phyloP scores from a whole-genome alignment of 2,329 filamentous ascomycete genomes.

The Verticillium longisporum region DNA sequence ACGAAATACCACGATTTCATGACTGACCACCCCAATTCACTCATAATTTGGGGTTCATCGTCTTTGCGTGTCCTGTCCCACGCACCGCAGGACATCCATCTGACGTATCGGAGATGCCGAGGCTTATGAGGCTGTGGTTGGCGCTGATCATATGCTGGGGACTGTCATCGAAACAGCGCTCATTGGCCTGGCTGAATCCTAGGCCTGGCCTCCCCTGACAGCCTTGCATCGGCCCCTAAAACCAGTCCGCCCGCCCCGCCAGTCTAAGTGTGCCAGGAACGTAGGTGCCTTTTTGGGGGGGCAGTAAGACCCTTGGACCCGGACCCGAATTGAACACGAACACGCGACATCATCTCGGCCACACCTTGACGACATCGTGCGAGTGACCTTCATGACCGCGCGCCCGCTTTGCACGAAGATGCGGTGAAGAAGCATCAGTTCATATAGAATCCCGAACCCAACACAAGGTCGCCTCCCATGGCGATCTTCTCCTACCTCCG shows the following conservation, averaged over 20 bases:
- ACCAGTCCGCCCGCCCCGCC: background rate
- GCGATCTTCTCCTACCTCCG: slow-evolving; percentile 34
- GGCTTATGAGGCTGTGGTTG: background rate
- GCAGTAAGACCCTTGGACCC: background rate
- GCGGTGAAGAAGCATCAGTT: background rate
- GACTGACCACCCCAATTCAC: background rate
- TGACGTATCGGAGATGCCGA: background rate
- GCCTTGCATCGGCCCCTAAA: background rate
- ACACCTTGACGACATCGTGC: background rate
- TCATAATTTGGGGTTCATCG: too few relatives aligned
- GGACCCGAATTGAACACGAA: background rate
- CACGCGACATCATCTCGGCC: background rate
- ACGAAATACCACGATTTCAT: slow-evolving; percentile 11
- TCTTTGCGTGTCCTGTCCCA: background rate
- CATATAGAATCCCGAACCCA: background rate
- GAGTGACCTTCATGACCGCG: background rate
- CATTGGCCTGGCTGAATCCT: background rate
- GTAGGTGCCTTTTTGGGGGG: too few relatives aligned
- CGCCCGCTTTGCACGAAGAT: background rate
- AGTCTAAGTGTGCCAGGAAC: too few relatives aligned
- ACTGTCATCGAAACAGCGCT: background rate
- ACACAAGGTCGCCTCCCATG: slow-evolving; percentile 23
- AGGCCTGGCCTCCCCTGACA: background rate
- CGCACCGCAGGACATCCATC: too few relatives aligned
- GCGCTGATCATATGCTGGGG: background rate